A percentile compares a stretch with the other conserved stretches of the same genome.
phyloP scores from a whole-genome alignment of 331 rosid genomes.

The Arachis monticola region DNA sequence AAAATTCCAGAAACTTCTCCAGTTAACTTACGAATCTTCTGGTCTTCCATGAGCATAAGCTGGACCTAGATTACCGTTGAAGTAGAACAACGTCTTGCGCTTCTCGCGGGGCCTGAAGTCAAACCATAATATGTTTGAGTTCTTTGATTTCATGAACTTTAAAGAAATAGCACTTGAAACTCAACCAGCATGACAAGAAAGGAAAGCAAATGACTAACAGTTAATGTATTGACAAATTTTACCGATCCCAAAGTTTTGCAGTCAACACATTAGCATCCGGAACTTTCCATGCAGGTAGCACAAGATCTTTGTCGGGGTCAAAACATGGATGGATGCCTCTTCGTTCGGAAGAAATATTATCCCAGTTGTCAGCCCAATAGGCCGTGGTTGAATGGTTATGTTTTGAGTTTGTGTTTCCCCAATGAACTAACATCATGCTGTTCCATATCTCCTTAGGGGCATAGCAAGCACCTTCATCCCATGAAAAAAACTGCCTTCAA shows the following conservation, averaged over 20 bases:
- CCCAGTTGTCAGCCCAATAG: conserved; percentile 95
- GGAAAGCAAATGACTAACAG: conserved; percentile 18
- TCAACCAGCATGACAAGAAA: conserved; percentile 21
- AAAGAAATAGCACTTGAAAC: conserved; percentile 13
- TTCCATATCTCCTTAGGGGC: conserved; percentile 99
- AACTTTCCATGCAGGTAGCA: conserved; percentile 97
- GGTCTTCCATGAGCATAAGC: conserved; percentile 82
- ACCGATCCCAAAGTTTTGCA: conserved; percentile 83
- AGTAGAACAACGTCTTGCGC: conserved; percentile 86
- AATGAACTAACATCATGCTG: conserved; percentile 97
- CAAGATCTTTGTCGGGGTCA: conserved; percentile 93
- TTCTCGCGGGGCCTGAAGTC: conserved; percentile 65
- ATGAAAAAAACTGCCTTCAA: conserved; percentile 88
- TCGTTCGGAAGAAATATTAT: conserved; percentile 59
- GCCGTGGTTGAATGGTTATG: conserved; percentile 95
- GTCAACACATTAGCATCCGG: conserved; percentile 65
- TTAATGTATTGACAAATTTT: conserved; percentile 22
- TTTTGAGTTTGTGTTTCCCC: conserved; percentile 96
- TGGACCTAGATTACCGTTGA: conserved; percentile 97
- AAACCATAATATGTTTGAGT: conserved; percentile 35
- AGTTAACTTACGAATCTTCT: conserved; percentile 71
- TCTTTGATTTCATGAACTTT: conserved; percentile 12
- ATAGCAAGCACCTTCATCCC: conserved; percentile 99
- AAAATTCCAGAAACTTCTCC: conserved; percentile 30
- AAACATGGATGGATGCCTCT: conserved; percentile 94